Base-by-base conservation (phyloP, 352 stramenopile genomes). In the Phytophthora tubulina region DNA sequence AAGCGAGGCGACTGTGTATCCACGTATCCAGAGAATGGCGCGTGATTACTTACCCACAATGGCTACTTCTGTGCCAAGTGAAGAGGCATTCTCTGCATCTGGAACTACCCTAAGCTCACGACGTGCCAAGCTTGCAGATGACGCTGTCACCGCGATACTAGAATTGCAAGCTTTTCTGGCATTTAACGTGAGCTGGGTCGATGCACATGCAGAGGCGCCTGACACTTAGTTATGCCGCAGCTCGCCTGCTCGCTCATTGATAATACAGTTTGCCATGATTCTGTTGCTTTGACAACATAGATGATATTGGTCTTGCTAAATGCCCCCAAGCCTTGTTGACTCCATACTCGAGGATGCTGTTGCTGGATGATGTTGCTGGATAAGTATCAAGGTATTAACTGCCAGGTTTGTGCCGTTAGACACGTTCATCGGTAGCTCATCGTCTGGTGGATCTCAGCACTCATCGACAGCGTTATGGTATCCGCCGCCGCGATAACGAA, bases 11-110 rank as follows among this genome's bases (percentile, higher is more conserved):
- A 3, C 39, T 10, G 15, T 14, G 14, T 70, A 62, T 30, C 66
- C 59, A 11, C 36, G 60, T 27, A 75, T 70, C 27, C 30, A 70
- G 27, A 56, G 55, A 21, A 65, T 66, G 45, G 44, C 46, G 2
- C 46, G 45, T 4, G 58, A 74, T 44, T 65, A 44, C 48, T 49
- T 72, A 8, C 59, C 15, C 1, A 52, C 70, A 1, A 63, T 61
- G 48, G 59, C 67, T 31, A 65, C 59, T 35, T 74, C 59, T 1
- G 66, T 69, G 33, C 57, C 64, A 10, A 72, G 55, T 15, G 51
- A 72, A 13, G 11, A 61, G 33, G 64, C 55, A 21, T 72, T 72
- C 35, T 72, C 54, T 11, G 36, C 30, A 45, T 39, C 49, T 17
- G 49, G 64, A 3, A 39, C 52, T 3, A 62, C 54, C 7, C 14